phyloP scores from a whole-genome alignment of 257 asterid species.

The Solanum virginianum region DNA sequence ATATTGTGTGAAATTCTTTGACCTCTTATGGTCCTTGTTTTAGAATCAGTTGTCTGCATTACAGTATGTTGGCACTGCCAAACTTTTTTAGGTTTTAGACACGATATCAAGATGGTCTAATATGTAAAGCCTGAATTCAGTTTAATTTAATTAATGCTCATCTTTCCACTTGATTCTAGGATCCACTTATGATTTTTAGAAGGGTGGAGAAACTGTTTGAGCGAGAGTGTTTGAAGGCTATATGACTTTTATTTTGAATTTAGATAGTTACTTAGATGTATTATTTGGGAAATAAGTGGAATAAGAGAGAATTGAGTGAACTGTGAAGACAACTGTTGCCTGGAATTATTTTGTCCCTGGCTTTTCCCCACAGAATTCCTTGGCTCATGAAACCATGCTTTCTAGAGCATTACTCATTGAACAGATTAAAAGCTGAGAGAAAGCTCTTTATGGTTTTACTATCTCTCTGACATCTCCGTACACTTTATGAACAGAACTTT shows the following conservation, averaged over 20 bases:
- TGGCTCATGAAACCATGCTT: neutral
- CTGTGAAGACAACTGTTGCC: neutral
- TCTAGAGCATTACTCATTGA: neutral
- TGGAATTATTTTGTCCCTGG: neutral
- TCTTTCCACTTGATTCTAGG: neutral
- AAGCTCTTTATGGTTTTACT: neutral
- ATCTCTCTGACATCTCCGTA: neutral
- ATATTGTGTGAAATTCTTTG: neutral
- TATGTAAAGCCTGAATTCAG: neutral
- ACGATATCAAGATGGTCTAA: neutral
- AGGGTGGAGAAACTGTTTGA: neutral
- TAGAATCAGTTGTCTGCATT: neutral
- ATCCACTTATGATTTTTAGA: neutral
- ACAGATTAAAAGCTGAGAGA: neutral
- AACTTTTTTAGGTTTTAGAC: neutral
- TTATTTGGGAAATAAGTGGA: neutral
- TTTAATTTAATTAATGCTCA: neutral
- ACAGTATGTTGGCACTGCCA: neutral
- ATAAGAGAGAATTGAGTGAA: neutral
- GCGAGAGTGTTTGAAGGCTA: neutral
- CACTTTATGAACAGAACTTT: conserved; percentile 39
- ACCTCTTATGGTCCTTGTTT: neutral
- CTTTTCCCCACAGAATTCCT: neutral
- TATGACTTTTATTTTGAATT: neutral
- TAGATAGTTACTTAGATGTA: neutral